A percentile compares a stretch with the other conserved stretches of the same genome.
These are phyloP conservation scores for Leccinellum rugosiceps DNA, from an alignment of 768 basidiomycete genomes.

Conservation along the genomic window DNA sequence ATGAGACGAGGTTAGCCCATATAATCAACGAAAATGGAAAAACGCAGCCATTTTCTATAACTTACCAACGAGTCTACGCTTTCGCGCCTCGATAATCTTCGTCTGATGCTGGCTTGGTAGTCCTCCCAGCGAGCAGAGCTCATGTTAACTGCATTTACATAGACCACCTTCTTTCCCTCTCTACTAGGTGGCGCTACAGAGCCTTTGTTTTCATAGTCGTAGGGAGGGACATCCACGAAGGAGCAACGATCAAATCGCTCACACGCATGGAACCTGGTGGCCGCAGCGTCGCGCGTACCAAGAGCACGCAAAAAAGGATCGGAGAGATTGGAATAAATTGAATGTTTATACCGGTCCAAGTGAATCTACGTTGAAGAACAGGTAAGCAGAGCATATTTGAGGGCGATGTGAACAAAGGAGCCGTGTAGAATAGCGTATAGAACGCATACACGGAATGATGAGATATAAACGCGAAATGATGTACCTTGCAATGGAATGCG, in stretches of 20 bases:
- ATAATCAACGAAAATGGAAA: not conserved
- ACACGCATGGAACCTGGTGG: slow-evolving; percentile 90
- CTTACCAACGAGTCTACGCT: slow-evolving; percentile 67
- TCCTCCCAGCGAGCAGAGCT: slow-evolving; percentile 55
- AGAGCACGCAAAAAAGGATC: slow-evolving; percentile 63
- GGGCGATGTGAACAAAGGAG: not conserved
- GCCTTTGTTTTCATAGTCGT: slow-evolving; percentile 11
- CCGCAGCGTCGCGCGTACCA: slow-evolving; percentile 54
- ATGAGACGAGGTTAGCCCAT: not conserved
- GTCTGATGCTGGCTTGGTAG: slow-evolving; percentile 41
- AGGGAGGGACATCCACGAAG: slow-evolving; percentile 45
- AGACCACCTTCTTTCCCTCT: slow-evolving; percentile 62
- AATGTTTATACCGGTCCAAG: slow-evolving; percentile 83
- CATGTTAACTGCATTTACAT: slow-evolving; percentile 80
- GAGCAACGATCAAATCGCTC: slow-evolving; percentile 78
- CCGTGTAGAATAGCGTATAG: not conserved
- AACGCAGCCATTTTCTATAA: not conserved
- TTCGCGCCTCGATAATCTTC: slow-evolving; percentile 41
- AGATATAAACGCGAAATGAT: not conserved
- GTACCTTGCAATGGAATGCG: slow-evolving; percentile 61
- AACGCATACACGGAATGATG: not conserved
- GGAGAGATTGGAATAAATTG: slow-evolving; percentile 53
- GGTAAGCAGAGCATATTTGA: slow-evolving; percentile 12
- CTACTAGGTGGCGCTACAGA: slow-evolving; percentile 33
- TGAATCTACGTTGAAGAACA: slow-evolving; percentile 57